Evolutionary conservation across 495 filamentous ascomycete genomes (phyloP).

Genomic region (Amorphotheca resinae): DNA sequence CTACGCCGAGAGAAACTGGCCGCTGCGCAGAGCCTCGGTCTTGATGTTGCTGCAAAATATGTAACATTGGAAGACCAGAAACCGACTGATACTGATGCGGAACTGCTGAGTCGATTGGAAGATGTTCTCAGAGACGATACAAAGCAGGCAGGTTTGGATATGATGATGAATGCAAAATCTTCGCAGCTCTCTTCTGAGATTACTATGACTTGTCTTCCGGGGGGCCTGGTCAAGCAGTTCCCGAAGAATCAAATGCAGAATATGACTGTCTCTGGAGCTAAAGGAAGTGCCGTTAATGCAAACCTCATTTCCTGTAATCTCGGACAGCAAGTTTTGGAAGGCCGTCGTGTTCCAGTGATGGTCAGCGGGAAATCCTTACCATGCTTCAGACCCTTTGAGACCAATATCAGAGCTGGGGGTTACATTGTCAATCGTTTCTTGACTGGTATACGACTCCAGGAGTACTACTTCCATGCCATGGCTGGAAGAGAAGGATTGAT

Average conservation of each 20-base stretch:
- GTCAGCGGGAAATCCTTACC: slow-evolving; percentile 94
- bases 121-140: slow-evolving; percentile 81
- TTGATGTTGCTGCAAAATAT: slow-evolving; percentile 76
- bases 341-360: slow-evolving; percentile 90
- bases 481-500: slow-evolving; percentile 96
- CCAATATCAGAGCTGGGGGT: slow-evolving; percentile 78
- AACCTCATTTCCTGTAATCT: slow-evolving; percentile 96
- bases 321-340: slow-evolving; percentile 94
- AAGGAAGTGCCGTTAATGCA: slow-evolving; percentile 86
- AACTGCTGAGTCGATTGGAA: slow-evolving; percentile 67
- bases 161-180: slow-evolving; percentile 64
- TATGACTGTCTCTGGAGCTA: slow-evolving; percentile 96
- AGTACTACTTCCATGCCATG: slow-evolving; percentile 99
- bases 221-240: slow-evolving; percentile 78
- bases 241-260: slow-evolving; percentile 97
- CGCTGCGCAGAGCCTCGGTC: slow-evolving; percentile 59
- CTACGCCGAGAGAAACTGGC: slow-evolving; percentile 56
- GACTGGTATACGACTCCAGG: slow-evolving; percentile 93
- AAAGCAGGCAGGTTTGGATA: slow-evolving; percentile 80
- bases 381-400: slow-evolving; percentile 87
- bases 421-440: slow-evolving; percentile 95
- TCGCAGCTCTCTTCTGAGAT: slow-evolving; percentile 64
- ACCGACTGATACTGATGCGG: slow-evolving; percentile 44
- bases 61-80: slow-evolving; percentile 66
- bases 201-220: slow-evolving; percentile 65